Percentiles rank a stretch among this genome's conserved stretches.
Evolutionary conservation across 2,329 filamentous ascomycete species (phyloP).

Genomic region (Sclerotinia borealis): DNA sequence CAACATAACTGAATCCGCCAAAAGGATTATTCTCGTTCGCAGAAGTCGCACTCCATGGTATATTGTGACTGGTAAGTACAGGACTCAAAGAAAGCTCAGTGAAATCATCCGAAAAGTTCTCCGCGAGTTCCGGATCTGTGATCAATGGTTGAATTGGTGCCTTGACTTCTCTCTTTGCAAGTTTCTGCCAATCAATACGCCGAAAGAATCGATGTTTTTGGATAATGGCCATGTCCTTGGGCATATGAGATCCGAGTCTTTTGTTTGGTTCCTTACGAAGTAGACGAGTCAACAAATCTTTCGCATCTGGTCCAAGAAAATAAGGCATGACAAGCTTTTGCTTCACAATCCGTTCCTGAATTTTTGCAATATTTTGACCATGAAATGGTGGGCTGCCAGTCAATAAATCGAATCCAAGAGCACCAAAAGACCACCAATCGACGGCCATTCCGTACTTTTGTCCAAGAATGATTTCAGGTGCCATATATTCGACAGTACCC

Average conservation of each 20-base stretch:
- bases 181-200: slow-evolving; percentile 88
- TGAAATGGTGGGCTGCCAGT: slow-evolving; percentile 89
- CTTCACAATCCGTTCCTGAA: slow-evolving; percentile 92
- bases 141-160: slow-evolving; percentile 91
- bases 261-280: slow-evolving; percentile 89
- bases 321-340: slow-evolving; percentile 86
- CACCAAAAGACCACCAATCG: slow-evolving; percentile 98
- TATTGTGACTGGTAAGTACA: slow-evolving; percentile 40
- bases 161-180: slow-evolving; percentile 74
- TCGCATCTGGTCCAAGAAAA: slow-evolving; percentile 84
- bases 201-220: slow-evolving; percentile 95
- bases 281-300: slow-evolving; percentile 85
- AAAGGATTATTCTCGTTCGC: slow-evolving; percentile 28
- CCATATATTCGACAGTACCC: slow-evolving; percentile 98
- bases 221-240: slow-evolving; percentile 77
- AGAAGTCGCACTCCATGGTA: slow-evolving; percentile 23
- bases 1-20: slow-evolving; percentile 34
- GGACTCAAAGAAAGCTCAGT: slow-evolving; percentile 80
- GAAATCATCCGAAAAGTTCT: slow-evolving; percentile 95
- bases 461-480: slow-evolving; percentile 80
- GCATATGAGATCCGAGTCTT: slow-evolving; percentile 80
- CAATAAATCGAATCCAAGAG: slow-evolving; percentile 84
- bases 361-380: slow-evolving; percentile 86
- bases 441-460: slow-evolving; percentile 89
- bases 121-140: slow-evolving; percentile 89